Conservation (phyloP, 257 asterid species). For the Cynanchum wilfordii region DNA sequence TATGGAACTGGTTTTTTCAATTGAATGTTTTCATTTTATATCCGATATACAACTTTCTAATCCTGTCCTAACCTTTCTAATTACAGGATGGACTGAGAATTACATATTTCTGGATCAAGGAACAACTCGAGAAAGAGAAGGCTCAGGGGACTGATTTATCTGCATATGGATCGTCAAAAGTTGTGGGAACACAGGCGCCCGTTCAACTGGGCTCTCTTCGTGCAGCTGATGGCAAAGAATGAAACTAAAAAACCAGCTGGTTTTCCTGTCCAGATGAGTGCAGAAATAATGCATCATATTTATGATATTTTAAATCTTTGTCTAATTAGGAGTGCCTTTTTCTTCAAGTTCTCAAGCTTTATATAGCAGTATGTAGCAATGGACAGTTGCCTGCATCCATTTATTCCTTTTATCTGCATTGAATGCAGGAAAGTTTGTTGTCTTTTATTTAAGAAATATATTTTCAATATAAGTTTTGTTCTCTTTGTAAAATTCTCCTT, state of each 20-base stretch:
- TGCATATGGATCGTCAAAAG: constrained; percentile 62
- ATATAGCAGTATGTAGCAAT: neutral
- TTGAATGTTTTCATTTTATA: neutral
- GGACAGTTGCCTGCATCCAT: neutral
- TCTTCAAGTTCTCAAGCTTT: neutral
- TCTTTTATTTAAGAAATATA: too few relatives aligned
- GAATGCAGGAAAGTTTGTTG: neutral
- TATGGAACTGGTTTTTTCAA: neutral
- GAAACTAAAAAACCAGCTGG: constrained; percentile 14
- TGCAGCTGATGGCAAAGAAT: constrained; percentile 81
- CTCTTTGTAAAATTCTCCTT: neutral
- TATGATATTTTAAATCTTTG: neutral
- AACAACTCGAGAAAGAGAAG: constrained; percentile 72
- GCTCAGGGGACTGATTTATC: constrained; percentile 44
- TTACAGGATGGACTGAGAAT: constrained; percentile 71
- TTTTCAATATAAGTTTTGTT: neutral
- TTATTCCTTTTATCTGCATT: neutral
- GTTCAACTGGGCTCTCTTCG: constrained; percentile 77
- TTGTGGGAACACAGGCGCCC: constrained; percentile 82
- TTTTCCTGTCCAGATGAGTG: neutral
- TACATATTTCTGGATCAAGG: constrained; percentile 81
- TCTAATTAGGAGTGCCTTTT: neutral
- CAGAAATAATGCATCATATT: neutral
- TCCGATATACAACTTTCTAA: constrained; percentile 3
- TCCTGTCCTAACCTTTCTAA: neutral